Evolutionary conservation across 352 stramenopile genomes (phyloP).

Genomic region (Globisporangium canariense): DNA sequence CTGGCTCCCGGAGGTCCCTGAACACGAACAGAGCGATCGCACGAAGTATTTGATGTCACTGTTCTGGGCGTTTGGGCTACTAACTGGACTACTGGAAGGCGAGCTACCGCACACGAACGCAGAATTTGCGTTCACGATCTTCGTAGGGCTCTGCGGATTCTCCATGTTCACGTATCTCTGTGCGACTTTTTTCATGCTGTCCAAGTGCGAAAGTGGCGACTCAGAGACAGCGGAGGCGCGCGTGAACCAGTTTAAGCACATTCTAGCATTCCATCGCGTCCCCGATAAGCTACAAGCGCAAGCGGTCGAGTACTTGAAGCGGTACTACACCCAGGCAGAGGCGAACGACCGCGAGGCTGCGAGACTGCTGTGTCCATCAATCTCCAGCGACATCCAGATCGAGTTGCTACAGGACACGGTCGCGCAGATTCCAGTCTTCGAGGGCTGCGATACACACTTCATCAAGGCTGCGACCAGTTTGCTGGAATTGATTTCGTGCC

Average conservation of each 20-base stretch:
- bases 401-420: constrained; percentile 54
- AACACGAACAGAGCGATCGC: constrained; percentile 8
- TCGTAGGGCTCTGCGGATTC: constrained; percentile 54
- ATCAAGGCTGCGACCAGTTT: constrained; percentile 52
- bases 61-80: constrained; percentile 65
- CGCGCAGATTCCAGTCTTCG: constrained; percentile 53
- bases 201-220: constrained; percentile 61
- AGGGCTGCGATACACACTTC: constrained; percentile 53
- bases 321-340: constrained; percentile 60
- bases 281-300: constrained; percentile 42
- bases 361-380: constrained; percentile 62
- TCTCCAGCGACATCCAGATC: constrained; percentile 66
- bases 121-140: constrained; percentile 64
- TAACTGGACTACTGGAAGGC: constrained; percentile 56
- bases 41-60: constrained; percentile 52
- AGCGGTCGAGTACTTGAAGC: constrained; percentile 64
- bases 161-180: constrained; percentile 67
- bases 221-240: constrained; percentile 53
- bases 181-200: constrained; percentile 73
- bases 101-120: constrained; percentile 44
- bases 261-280: constrained; percentile 63
- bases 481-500: constrained; percentile 52
- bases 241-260: constrained; percentile 65
- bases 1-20: constrained; percentile 36
- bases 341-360: constrained; percentile 59